Evolutionary conservation across 805 yeast species (phyloP).

Genomic region (Cyberlindnera xylosilytica): DNA sequence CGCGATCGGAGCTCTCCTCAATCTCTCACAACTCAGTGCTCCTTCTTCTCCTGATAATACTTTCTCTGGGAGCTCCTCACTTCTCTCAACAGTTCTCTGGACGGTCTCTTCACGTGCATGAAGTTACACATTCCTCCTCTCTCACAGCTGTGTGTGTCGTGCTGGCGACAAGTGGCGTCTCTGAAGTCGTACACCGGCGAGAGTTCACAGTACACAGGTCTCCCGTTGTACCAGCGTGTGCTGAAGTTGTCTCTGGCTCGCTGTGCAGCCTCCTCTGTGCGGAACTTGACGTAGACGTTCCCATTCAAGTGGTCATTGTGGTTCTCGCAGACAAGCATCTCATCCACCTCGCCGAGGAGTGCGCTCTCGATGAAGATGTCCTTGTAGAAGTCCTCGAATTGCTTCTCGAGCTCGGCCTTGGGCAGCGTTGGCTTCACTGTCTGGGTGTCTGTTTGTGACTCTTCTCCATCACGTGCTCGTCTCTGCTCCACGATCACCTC

Average conservation of each 20-base stretch:
- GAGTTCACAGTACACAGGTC: conserved; percentile 77
- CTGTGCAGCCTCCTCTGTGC: conserved; percentile 52
- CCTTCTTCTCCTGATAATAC: conserved; percentile 13
- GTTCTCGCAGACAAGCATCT: conserved; percentile 77
- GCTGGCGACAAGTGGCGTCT: conserved; percentile 75
- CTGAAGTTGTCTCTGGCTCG: conserved; percentile 61
- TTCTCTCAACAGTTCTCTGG: conserved; percentile 37
- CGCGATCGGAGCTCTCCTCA: too few species aligned
- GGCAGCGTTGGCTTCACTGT: conserved; percentile 18
- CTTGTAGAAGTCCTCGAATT: conserved; percentile 61
- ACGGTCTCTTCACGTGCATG: conserved; percentile 70
- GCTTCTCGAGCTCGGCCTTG: conserved; percentile 37
- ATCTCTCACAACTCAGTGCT: background rate
- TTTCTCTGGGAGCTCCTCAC: conserved; percentile 42
- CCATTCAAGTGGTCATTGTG: conserved; percentile 81
- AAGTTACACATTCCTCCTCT: conserved; percentile 85
- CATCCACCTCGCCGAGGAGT: conserved; percentile 49
- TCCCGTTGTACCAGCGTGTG: conserved; percentile 74
- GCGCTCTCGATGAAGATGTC: conserved; percentile 68
- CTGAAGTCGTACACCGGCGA: conserved; percentile 69
- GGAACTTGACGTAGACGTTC: conserved; percentile 72
- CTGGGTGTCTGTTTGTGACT: conserved; percentile 43
- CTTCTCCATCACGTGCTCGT: conserved; percentile 29
- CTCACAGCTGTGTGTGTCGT: conserved; percentile 60
- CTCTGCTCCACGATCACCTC: conserved; percentile 27